phyloP scores from a whole-genome alignment of 192 early-diverging fungal genomes.

The Phlyctochytrium planicorne region DNA sequence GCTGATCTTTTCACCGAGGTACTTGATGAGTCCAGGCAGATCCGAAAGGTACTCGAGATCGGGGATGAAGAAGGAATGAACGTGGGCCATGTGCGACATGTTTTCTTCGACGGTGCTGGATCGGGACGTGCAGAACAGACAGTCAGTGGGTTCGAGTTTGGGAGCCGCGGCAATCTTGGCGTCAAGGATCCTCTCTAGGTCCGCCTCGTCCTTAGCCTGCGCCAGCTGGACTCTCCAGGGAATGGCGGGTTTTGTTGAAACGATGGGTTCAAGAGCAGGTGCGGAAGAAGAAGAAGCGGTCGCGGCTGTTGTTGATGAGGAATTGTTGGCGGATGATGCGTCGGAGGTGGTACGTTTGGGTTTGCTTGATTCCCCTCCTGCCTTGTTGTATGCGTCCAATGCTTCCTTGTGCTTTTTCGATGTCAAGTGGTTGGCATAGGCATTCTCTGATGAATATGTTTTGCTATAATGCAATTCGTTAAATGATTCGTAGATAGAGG shows the following conservation, averaged over 20 bases:
- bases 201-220: conserved; percentile 57
- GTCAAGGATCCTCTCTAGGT: conserved; percentile 72
- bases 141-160: conserved; percentile 73
- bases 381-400: conserved; percentile 27
- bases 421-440: conserved; percentile 83
- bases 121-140: conserved; percentile 84
- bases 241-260: conserved; percentile 15
- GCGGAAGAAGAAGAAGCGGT: conserved; percentile 15
- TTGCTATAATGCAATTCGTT: conserved; percentile 21
- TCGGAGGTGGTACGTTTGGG: conserved; percentile 4
- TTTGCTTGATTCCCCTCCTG: conserved; percentile 9
- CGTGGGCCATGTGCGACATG: conserved; percentile 87
- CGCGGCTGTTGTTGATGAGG: background rate
- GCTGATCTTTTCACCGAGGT: conserved; percentile 91
- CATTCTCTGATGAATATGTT: conserved; percentile 77
- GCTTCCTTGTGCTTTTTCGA: conserved; percentile 95
- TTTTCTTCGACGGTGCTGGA: conserved; percentile 55
- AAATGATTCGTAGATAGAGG: background rate
- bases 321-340: background rate
- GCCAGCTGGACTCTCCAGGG: conserved; percentile 45
- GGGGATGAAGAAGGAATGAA: conserved; percentile 95
- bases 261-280: background rate
- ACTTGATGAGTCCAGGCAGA: conserved; percentile 82
- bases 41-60: conserved; percentile 93
- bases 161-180: conserved; percentile 73